These are phyloP conservation scores for Leucogyrophana mollusca DNA, from an alignment of 768 basidiomycete genomes.

Conservation along the genomic window DNA sequence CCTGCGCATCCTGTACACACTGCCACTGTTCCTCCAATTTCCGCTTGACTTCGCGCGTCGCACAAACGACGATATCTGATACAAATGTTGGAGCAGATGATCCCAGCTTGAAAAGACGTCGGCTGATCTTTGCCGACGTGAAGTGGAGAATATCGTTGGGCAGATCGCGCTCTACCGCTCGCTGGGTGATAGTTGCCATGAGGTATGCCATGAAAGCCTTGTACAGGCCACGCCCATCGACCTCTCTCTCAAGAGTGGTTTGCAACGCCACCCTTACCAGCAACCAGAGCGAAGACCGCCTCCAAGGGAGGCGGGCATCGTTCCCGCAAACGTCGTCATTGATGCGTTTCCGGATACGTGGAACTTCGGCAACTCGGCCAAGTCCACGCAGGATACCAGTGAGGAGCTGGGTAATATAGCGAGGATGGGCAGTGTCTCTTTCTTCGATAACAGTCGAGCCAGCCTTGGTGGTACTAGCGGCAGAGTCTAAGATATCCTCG, in stretches of 20 bases:
- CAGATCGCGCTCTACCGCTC: constrained; percentile 1
- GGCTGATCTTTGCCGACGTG: no score
- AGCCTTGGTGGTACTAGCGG: constrained; percentile 38
- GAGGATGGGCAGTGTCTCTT: constrained; percentile 41
- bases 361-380: constrained; percentile 26
- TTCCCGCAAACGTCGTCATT: constrained; percentile 47
- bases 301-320: constrained; percentile 40
- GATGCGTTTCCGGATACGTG: constrained; percentile 40
- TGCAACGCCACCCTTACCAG: constrained; percentile 46
- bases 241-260: constrained; percentile 29
- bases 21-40: constrained; percentile 37
- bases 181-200: constrained; percentile 15
- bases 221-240: constrained; percentile 17
- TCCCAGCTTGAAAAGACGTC: constrained; percentile 38
- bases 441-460: constrained; percentile 32
- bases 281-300: constrained; percentile 51
- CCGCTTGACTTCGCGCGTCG: constrained; percentile 9
- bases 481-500: constrained; percentile 29
- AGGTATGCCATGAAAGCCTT: constrained; percentile 34
- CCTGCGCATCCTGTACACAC: constrained; percentile 25
- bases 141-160: constrained; percentile 34
- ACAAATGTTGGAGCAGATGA: neutral
- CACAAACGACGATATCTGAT: neutral
- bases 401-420: constrained; percentile 49
- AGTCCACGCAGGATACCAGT: constrained; percentile 44